phyloP scores from a whole-genome alignment of 2,329 filamentous ascomycete genomes.

The Tolypocladium cylindrosporum region DNA sequence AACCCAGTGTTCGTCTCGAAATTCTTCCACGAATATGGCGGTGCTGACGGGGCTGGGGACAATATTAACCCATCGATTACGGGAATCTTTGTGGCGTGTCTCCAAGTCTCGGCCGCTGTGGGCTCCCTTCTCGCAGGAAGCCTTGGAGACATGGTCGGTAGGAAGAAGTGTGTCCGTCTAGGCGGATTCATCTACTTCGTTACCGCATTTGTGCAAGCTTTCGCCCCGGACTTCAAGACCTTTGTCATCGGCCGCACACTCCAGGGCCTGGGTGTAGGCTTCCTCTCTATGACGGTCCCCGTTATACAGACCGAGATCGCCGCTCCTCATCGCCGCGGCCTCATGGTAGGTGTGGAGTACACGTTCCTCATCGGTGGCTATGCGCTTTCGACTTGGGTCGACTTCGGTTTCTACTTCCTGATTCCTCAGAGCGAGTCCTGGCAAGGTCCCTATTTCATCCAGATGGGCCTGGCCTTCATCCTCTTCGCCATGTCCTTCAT shows the following conservation, averaged over 20 bases:
- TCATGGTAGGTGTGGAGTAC: slow-evolving; percentile 9
- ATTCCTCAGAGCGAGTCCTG: slow-evolving; percentile 5
- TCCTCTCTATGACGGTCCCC: slow-evolving; percentile 8
- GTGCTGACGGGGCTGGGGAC: slow-evolving; percentile 3
- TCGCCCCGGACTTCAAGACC: slow-evolving; percentile 6
- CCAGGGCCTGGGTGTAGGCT: slow-evolving; percentile 7
- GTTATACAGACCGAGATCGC: slow-evolving; percentile 9
- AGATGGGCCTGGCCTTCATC: slow-evolving; percentile 6
- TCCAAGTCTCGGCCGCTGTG: slow-evolving; percentile 6
- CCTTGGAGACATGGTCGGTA: slow-evolving; percentile 7
- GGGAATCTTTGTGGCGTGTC: slow-evolving; percentile 6
- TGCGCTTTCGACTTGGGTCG: slow-evolving; percentile 7
- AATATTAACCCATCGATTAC: slow-evolving; percentile 6
- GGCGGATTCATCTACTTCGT: slow-evolving; percentile 8
- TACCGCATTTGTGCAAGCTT: slow-evolving; percentile 8
- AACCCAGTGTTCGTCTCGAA: slow-evolving; percentile 7
- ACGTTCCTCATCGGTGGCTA: slow-evolving; percentile 9
- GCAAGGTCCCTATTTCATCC: slow-evolving; percentile 8
- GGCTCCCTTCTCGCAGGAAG: slow-evolving; percentile 4
- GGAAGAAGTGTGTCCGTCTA: slow-evolving; percentile 6
- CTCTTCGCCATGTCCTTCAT: slow-evolving; percentile 8
- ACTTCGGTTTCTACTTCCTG: slow-evolving; percentile 7
- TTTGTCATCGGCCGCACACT: slow-evolving; percentile 5
- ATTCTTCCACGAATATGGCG: slow-evolving; percentile 7
- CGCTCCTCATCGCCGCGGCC: slow-evolving; percentile 7